These are phyloP conservation scores for Nigrospora sphaerica DNA, from an alignment of 2,329 filamentous ascomycete genomes.

Conservation along the genomic window DNA sequence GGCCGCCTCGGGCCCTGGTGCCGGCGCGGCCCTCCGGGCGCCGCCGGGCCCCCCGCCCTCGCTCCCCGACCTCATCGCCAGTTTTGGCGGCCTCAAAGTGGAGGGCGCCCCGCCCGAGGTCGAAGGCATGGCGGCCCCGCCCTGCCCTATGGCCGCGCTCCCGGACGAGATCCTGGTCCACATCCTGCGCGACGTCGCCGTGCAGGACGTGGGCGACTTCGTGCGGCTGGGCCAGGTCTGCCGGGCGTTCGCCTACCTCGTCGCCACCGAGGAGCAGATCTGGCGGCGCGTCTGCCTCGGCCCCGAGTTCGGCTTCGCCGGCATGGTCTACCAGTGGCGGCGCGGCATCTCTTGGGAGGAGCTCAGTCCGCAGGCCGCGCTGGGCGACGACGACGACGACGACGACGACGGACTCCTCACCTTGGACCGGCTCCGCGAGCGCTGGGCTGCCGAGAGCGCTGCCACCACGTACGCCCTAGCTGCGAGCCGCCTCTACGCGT, in stretches of 20 bases:
- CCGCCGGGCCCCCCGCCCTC: constrained; percentile 47
- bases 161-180: constrained; percentile 82
- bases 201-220: constrained; percentile 70
- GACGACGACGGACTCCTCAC: constrained; percentile 25
- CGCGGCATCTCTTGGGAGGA: constrained; percentile 52
- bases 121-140: constrained; percentile 63
- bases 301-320: constrained; percentile 66
- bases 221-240: constrained; percentile 73
- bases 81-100: constrained; percentile 67
- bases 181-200: constrained; percentile 66
- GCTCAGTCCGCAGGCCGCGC: constrained; percentile 23
- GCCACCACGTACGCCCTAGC: constrained; percentile 34
- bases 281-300: constrained; percentile 75
- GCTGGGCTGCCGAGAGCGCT: constrained; percentile 23
- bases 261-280: constrained; percentile 74
- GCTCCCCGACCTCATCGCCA: constrained; percentile 63
- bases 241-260: constrained; percentile 78
- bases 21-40: constrained; percentile 49
- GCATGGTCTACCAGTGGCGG: constrained; percentile 77
- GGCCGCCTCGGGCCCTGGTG: constrained; percentile 42
- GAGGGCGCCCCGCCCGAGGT: constrained; percentile 59
- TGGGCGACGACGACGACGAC: constrained; percentile 7
- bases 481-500: constrained; percentile 33
- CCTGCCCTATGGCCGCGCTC: constrained; percentile 71
- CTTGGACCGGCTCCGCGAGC: constrained; percentile 27